Evolutionary conservation across 768 basidiomycete species (phyloP).

Genomic region (Agrocybe chaxingu): DNA sequence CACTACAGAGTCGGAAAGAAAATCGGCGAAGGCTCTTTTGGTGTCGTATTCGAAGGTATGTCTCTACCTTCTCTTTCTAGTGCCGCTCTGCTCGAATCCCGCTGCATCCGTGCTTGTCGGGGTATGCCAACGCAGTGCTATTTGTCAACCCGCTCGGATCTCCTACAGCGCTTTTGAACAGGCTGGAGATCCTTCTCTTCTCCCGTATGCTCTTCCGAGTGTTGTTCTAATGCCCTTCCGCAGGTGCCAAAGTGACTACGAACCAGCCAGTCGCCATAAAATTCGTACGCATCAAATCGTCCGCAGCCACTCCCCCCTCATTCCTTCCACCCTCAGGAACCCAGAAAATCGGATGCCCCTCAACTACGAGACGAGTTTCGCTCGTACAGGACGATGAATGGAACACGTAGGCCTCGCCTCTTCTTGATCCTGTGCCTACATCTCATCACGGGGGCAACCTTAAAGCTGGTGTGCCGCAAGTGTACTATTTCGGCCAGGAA

Average conservation of each 20-base stretch:
- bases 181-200: not conserved
- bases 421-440: constrained; percentile 8
- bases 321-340: constrained; percentile 54
- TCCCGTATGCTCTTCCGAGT: not conserved
- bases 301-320: constrained; percentile 4
- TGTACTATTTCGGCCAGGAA: constrained; percentile 98
- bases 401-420: constrained; percentile 63
- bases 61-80: constrained; percentile 9
- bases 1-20: constrained; percentile 94
- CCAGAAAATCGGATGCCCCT: constrained; percentile 96
- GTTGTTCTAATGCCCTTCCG: constrained; percentile 7
- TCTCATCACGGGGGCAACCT: not conserved
- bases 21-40: constrained; percentile 99
- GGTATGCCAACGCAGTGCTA: not conserved
- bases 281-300: constrained; percentile 61
- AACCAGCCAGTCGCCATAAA: constrained; percentile 93
- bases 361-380: constrained; percentile 97
- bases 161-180: not conserved
- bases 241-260: constrained; percentile 84
- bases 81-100: not conserved
- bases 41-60: constrained; percentile 93
- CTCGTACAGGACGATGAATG: constrained; percentile 91
- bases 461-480: constrained; percentile 93
- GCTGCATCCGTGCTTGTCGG: constrained; percentile 6
- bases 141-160: no score